phyloP scores from a whole-genome alignment of 1,139 yeast species.

The Candida buenavistaensis region DNA sequence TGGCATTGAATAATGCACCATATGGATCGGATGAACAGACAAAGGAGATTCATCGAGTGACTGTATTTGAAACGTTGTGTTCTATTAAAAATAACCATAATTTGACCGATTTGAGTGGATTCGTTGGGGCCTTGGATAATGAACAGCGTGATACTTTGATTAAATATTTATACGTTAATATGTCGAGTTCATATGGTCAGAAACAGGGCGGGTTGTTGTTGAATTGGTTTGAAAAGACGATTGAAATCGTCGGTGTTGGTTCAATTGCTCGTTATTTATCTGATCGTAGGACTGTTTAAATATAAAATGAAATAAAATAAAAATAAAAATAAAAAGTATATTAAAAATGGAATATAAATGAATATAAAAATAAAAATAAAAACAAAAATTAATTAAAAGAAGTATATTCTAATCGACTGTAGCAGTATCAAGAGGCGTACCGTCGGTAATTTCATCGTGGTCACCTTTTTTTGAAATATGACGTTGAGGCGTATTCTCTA shows the following conservation, averaged over 20 bases:
- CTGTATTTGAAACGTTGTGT: conserved; percentile 74
- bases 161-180: conserved; percentile 83
- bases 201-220: conserved; percentile 85
- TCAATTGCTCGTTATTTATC: conserved; percentile 83
- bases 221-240: conserved; percentile 90
- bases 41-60: conserved; percentile 48
- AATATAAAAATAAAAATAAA: neutral
- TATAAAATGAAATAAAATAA: neutral
- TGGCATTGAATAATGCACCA: conserved; percentile 74
- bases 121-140: conserved; percentile 57
- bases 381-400: neutral
- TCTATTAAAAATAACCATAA: conserved; percentile 63
- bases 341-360: neutral
- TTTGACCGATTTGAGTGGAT: conserved; percentile 57
- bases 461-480: conserved; percentile 2
- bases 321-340: neutral
- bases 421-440: neutral
- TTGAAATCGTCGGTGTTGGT: conserved; percentile 83
- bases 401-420: neutral
- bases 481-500: neutral
- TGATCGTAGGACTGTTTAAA: conserved; percentile 76
- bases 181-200: conserved; percentile 75
- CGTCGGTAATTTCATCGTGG: neutral
- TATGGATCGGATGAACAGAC: conserved; percentile 68
- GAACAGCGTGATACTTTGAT: conserved; percentile 78